These are phyloP conservation scores for Nannochloropsis salina DNA, from an alignment of 108 stramenopile species.

Conservation along the genomic window DNA sequence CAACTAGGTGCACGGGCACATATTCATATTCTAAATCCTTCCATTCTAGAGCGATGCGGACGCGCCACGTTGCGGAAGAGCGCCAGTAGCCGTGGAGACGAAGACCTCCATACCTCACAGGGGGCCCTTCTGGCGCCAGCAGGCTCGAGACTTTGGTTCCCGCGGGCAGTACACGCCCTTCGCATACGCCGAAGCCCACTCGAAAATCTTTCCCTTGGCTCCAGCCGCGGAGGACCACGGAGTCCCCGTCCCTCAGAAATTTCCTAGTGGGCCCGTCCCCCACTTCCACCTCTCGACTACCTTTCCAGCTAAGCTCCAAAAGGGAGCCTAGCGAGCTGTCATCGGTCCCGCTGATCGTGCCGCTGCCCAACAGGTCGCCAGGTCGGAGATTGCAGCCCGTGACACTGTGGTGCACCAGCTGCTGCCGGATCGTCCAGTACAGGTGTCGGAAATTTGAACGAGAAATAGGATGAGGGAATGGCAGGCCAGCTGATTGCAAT, in stretches of 20 bases:
- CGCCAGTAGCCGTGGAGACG: conserved; percentile 63
- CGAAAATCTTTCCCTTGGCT: conserved; percentile 59
- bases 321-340: conserved; percentile 67
- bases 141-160: not conserved
- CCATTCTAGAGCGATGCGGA: conserved; percentile 63
- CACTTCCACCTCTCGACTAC: conserved; percentile 60
- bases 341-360: conserved; percentile 69
- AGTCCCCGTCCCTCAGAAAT: conserved; percentile 80
- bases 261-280: conserved; percentile 57
- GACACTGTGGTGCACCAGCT: conserved; percentile 80
- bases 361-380: conserved; percentile 76
- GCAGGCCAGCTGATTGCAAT: conserved; percentile 54
- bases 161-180: conserved; percentile 62
- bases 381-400: conserved; percentile 78
- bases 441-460: conserved; percentile 66
- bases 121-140: not conserved
- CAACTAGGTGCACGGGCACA: conserved; percentile 52
- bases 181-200: conserved; percentile 65
- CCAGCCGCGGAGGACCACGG: conserved; percentile 68
- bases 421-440: conserved; percentile 83
- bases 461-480: conserved; percentile 55
- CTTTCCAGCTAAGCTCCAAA: conserved; percentile 81
- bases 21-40: conserved; percentile 62
- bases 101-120: conserved; percentile 33
- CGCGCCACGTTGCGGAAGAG: conserved; percentile 67